These are phyloP conservation scores for Escallonia herrerae DNA, from an alignment of 129 eudicot species.

Conservation along the genomic window DNA sequence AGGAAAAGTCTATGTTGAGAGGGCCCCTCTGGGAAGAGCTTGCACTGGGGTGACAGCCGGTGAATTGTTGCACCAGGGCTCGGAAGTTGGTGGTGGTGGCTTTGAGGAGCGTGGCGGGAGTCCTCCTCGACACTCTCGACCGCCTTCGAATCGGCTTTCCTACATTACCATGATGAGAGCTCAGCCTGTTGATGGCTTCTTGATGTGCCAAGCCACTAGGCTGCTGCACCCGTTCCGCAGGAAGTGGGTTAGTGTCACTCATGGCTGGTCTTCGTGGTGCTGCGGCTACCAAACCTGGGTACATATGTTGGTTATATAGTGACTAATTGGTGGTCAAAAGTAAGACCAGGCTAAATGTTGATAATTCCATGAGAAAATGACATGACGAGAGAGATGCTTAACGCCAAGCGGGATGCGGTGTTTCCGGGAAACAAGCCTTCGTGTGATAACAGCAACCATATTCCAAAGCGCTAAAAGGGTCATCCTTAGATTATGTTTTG, in stretches of 20 bases:
- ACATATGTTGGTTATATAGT: neutral
- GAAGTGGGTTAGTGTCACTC: slow-evolving; percentile 1
- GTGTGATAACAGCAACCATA: too few relatives aligned
- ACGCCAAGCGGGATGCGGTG: too few relatives aligned
- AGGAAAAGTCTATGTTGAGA: neutral
- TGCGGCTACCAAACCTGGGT: neutral
- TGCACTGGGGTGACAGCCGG: slow-evolving; percentile 31
- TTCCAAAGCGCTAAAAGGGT: too few relatives aligned
- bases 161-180: slow-evolving; percentile 1
- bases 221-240: neutral
- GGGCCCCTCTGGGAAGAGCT: neutral
- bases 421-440: neutral
- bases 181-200: neutral
- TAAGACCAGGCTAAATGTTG: neutral
- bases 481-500: too few relatives aligned
- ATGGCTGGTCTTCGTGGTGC: neutral
- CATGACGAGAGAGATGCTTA: neutral
- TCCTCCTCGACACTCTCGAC: slow-evolving; percentile 54
- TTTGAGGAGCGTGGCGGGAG: slow-evolving; percentile 67
- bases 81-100: slow-evolving; percentile 75
- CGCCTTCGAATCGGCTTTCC: slow-evolving; percentile 43
- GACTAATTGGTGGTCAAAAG: neutral
- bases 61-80: slow-evolving; percentile 77
- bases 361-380: neutral
- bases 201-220: too few relatives aligned